Evolutionary conservation across 495 filamentous ascomycete species (phyloP).

Genomic region (Trypethelium eluteriae): DNA sequence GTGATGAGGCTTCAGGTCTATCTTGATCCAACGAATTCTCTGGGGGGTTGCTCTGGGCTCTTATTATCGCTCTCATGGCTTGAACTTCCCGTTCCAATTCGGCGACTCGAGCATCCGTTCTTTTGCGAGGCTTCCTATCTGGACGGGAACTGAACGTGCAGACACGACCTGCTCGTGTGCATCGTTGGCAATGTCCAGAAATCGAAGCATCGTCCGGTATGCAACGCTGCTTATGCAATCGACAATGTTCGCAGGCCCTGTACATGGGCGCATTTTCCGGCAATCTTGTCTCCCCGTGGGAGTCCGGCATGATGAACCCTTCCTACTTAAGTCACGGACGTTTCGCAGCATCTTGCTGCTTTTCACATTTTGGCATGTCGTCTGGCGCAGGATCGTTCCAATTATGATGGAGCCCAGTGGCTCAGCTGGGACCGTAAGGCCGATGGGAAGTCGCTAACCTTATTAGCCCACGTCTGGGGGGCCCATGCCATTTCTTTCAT

Average conservation of each 20-base stretch:
- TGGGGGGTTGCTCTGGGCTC: conserved; percentile 38
- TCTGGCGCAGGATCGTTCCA: too few species aligned
- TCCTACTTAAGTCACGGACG: too few species aligned
- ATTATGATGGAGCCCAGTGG: too few species aligned
- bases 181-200: conserved; percentile 18
- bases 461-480: too few species aligned
- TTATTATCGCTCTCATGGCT: conserved; percentile 23
- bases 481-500: too few species aligned
- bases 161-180: conserved; percentile 12
- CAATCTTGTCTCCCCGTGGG: neutral
- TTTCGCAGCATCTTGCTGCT: too few species aligned
- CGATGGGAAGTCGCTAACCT: too few species aligned
- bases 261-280: neutral
- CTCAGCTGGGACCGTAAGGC: too few species aligned
- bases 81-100: conserved; percentile 23
- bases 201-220: conserved; percentile 11
- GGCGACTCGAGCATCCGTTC: conserved; percentile 23
- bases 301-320: neutral
- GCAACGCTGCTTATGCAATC: conserved; percentile 21
- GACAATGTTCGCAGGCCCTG: conserved; percentile 19
- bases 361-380: too few species aligned
- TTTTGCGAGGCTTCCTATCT: conserved; percentile 22
- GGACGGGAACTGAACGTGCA: conserved; percentile 22
- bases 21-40: conserved; percentile 1
- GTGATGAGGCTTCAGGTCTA: neutral